Base-by-base conservation (phyloP, 2,329 filamentous ascomycete genomes). In the Piedraia hortae region DNA sequence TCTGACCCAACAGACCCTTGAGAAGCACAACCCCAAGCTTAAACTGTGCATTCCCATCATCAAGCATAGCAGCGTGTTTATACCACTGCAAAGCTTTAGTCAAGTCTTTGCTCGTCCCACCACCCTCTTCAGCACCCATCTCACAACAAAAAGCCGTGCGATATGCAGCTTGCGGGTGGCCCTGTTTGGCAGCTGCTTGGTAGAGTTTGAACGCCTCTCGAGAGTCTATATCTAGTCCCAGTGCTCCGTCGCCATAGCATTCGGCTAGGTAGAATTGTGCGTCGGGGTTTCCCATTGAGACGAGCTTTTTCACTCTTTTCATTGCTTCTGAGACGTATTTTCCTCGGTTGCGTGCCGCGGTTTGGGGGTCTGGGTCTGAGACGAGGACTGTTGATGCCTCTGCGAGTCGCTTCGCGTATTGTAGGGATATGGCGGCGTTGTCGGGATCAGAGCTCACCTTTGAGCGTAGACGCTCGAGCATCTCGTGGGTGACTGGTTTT, bases 71-170 rank as follows among this genome's bases (percentile, higher is more conserved):
- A 4, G 85, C 78, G 19, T 80, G 72, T 43, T 82, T 78, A 46
- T 97, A 97, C 85, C 85, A 97, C 44, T 93, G 82, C 10, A 93
- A 80, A 1, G 85, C 82, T 47, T 93, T 93, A 32, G 82, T 48
- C 1, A 77, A 75, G 38, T 97, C 85, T 35, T 71, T 73, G 26
- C 75, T 66, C 1, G 85, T 93, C 12, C 85, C 85, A 23, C 85
- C 85, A 14, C 80, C 82, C 36, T 89, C 80, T 40, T 93, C 82
- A 25, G 78, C 66, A 3, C 85, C 85, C 35, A 97, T 77, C 43
- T 97, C 85, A 40, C 85, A 93, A 50, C 85, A 97, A 0, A 97
- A 82, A 1, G 85, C 85, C 12, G 85, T 89, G 24, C 85, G 64
- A 44, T 93, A 97, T 0, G 85, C 85, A 13, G 77, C 74, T 24